These are phyloP conservation scores for Clonostachys rosea DNA, from an alignment of 2,329 filamentous ascomycete species.

Conservation along the genomic window DNA sequence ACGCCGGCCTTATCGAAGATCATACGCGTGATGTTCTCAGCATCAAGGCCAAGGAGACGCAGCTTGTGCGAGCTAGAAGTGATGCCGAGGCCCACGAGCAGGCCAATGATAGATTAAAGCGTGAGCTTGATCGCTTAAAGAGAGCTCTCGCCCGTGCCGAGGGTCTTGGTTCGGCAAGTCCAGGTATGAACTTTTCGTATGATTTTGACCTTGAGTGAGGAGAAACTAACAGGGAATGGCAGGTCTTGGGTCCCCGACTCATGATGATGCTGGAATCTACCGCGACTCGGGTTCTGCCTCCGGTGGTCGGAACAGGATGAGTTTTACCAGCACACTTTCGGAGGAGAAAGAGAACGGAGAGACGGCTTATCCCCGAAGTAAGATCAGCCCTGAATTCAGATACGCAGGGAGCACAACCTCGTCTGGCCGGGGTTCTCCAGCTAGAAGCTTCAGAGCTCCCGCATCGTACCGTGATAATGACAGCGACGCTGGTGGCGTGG, in stretches of 20 bases:
- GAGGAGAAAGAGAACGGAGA: conserved; percentile 76
- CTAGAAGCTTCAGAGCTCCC: conserved; percentile 41
- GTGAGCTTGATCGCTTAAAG: conserved; percentile 91
- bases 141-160: conserved; percentile 68
- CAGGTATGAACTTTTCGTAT: conserved; percentile 31
- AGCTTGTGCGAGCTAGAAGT: conserved; percentile 84
- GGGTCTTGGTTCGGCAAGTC: conserved; percentile 31
- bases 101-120: conserved; percentile 74
- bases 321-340: conserved; percentile 61
- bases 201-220: conserved; percentile 1
- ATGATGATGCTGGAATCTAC: conserved; percentile 57
- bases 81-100: conserved; percentile 88
- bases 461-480: conserved; percentile 21
- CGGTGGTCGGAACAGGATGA: conserved; percentile 46
- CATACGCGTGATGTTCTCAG: conserved; percentile 92
- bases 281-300: conserved; percentile 41
- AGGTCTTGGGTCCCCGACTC: conserved; percentile 41
- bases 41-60: conserved; percentile 98
- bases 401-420: conserved; percentile 44
- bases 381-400: conserved; percentile 50
- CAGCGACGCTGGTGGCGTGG: conserved; percentile 13
- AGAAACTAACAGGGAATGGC: not conserved
- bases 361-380: conserved; percentile 37
- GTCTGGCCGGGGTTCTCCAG: conserved; percentile 56
- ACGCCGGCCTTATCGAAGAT: conserved; percentile 93